Evolutionary conservation across 495 filamentous ascomycete species (phyloP), one percentile per base, ranked within the genome.

Genomic region (Cenococcum geophilum): DNA sequence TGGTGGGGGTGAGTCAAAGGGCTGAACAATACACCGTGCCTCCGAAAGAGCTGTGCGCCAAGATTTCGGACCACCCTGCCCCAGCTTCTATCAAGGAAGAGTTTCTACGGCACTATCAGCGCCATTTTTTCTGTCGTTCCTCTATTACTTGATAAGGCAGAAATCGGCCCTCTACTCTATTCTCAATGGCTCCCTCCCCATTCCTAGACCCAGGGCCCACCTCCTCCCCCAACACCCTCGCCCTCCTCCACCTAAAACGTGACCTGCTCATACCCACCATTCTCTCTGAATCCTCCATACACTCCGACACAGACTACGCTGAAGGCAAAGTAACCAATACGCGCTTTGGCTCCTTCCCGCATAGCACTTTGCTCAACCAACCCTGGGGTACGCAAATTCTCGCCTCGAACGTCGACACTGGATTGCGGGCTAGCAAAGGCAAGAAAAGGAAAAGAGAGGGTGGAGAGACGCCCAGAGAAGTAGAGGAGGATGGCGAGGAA

Each of bases 311-410:
- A 47, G 61, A 62, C 59, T 63, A 63, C 62, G 63, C 62, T 21
- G 90, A 93, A 71, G 89, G 89, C 58, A 85, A 86, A 59, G 88
- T 96, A 10, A 83, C 87, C 58, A 97, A 93, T 72, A 99, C 93
- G 1, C 86, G 92, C 10, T 99, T 95, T 68, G 93, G 93, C 23
- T 92, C 91, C 4, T 99, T 95, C 68, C 93, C 93, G 0, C 92
- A 97, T 75, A 86, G 79, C 51, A 96, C 93, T 1, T 78, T 99
- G 55, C 75, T 93, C 69, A 77, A 81, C 16, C 76, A 90, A 50
- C 86, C 89, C 55, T 97, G 92, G 91, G 93, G 93, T 49, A 87
- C 87, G 5, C 93, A 97, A 69, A 85, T 97, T 27, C 80, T 86
- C 45, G 92, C 93, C 4, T 92, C 89, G n/a, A 81, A 85, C 45